Base-by-base conservation (phyloP, 306 rosid species). In the Myrica gale region DNA sequence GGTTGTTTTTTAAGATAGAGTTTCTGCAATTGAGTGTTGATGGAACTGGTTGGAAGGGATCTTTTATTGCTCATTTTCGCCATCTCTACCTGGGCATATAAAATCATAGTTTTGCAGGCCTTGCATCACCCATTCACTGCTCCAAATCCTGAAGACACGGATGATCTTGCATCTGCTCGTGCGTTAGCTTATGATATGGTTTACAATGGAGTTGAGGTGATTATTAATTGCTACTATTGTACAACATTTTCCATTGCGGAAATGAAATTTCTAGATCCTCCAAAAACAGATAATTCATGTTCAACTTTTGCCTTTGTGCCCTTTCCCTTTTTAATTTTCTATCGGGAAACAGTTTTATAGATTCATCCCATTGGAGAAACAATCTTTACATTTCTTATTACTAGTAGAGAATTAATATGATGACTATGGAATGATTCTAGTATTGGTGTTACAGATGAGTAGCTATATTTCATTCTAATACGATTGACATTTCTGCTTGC, bases 71-170 rank as follows among this genome's bases (percentile, higher is more conserved):
- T 45, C 5, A 3, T 8, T 56, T 56, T 56, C 13, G 44, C 20
- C 10, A 74, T 75, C 68, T 17, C 57, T 75, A 51, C 5, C 0
- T 72, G 10, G 53, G 15, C 76, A 74, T 60, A 61, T 12, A 63
- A 43, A 72, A 39, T 72, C 17, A 67, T 71, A 16, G 45, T 57
- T 41, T 78, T 46, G 74, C 87, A 95, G 98, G 91, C 99, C 77
- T 83, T 95, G 86, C 99, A 95, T 78, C 99, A 95, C 79, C 97
- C 99, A 70, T 95, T 95, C 84, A 95, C 99, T 69, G 99, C 99
- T 42, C 99, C 99, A 70, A 90, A 95, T 82, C 93, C 99, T 15
- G 92, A 92, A 83, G 99, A 92, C 79, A 83, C 89, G 82, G 77
- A 84, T 66, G 90, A 95, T 83, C 97, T 95, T 69, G 88, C 97